Evolutionary conservation across 495 filamentous ascomycete genomes (phyloP).

Genomic region (Aspergillus cavernicola): DNA sequence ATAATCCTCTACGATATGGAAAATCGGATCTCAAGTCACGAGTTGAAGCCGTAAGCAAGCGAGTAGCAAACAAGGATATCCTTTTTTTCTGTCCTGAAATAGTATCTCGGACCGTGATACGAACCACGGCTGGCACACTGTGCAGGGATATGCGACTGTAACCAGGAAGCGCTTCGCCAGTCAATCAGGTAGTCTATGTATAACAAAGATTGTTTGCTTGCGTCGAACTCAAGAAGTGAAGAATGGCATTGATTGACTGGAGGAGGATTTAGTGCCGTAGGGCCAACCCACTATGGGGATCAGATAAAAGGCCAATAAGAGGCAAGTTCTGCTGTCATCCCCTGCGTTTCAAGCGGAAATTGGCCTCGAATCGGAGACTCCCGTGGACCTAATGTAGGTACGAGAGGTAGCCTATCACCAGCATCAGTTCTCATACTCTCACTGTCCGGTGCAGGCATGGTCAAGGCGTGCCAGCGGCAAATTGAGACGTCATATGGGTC

Average conservation of each 20-base stretch:
- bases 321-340: not conserved
- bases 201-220: not conserved
- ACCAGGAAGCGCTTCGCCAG: not conserved
- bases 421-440: not conserved
- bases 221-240: not conserved
- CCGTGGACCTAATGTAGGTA: constrained; percentile 8
- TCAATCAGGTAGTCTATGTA: not conserved
- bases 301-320: constrained; percentile 6
- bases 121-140: not conserved
- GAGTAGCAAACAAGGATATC: not conserved
- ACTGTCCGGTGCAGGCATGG: not conserved
- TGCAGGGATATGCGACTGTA: not conserved
- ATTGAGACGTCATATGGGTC: constrained; percentile 8
- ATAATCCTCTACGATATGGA: no score
- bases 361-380: constrained; percentile 6
- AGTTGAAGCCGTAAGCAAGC: no score
- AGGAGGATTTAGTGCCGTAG: constrained; percentile 8
- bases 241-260: constrained; percentile 2
- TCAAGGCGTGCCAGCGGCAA: not conserved
- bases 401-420: not conserved
- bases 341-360: constrained; percentile 18
- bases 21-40: no score
- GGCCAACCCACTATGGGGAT: constrained; percentile 2
- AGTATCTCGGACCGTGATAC: not conserved
- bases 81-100: not conserved